Conservation (phyloP, 176 grass and related monocot species). For the Secale cereale region DNA sequence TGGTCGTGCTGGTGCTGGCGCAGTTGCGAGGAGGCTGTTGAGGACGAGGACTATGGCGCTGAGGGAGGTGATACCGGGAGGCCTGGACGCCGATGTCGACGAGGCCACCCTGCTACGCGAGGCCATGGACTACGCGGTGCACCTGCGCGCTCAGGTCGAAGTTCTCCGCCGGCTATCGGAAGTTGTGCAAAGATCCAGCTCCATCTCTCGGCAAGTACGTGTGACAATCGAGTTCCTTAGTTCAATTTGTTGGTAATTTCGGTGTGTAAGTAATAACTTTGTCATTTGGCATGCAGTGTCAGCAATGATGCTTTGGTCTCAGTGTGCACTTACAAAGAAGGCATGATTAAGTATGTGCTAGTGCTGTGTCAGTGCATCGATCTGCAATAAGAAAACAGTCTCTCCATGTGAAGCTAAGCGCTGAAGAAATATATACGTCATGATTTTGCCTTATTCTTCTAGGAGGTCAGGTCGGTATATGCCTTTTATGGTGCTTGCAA, state of each 20-base stretch:
- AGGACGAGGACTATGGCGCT: constrained; percentile 51
- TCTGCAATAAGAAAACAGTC: too few relatives aligned
- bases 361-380: too few relatives aligned
- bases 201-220: neutral
- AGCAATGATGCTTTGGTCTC: too few relatives aligned
- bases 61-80: constrained; percentile 60
- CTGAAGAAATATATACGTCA: too few relatives aligned
- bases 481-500: too few relatives aligned
- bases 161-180: constrained; percentile 51
- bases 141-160: constrained; percentile 61
- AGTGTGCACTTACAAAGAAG: too few relatives aligned
- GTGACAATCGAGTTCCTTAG: neutral
- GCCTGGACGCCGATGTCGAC: constrained; percentile 3
- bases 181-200: constrained; percentile 20
- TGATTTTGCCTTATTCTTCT: too few relatives aligned
- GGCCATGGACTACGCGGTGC: constrained; percentile 59
- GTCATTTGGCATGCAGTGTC: neutral
- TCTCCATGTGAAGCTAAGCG: too few relatives aligned
- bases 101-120: constrained; percentile 54
- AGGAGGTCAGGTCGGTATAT: too few relatives aligned
- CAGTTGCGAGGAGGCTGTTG: constrained; percentile 38
- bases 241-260: neutral
- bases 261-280: neutral
- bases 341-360: too few relatives aligned
- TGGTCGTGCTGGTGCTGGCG: neutral